Conservation (phyloP, 768 basidiomycete genomes). For the Hortiboletus campestris region DNA sequence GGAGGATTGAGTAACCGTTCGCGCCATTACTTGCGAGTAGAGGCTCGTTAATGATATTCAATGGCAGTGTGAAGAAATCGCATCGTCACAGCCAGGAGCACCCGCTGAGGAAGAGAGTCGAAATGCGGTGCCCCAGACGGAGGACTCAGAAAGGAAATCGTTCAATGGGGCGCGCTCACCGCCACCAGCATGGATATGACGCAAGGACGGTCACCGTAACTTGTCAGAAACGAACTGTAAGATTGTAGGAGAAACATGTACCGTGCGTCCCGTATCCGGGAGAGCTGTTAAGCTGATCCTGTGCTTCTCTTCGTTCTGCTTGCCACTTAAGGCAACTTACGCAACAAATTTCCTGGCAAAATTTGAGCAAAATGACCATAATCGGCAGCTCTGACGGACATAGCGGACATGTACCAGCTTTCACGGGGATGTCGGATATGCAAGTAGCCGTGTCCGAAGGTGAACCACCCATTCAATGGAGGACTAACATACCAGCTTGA, state of each 20-base stretch:
- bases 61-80: slow-evolving; percentile 34
- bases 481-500: slow-evolving; percentile 3
- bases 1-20: slow-evolving; percentile 33
- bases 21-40: slow-evolving; percentile 21
- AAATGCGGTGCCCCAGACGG: slow-evolving; percentile 30
- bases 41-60: slow-evolving; percentile 15
- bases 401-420: not conserved
- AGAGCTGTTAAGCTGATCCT: slow-evolving; percentile 18
- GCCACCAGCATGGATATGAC: slow-evolving; percentile 32
- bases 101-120: slow-evolving; percentile 25
- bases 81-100: slow-evolving; percentile 32
- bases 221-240: slow-evolving; percentile 9
- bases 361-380: not conserved
- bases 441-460: slow-evolving; percentile 23
- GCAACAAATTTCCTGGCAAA: not conserved
- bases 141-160: slow-evolving; percentile 28
- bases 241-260: slow-evolving; percentile 4
- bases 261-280: slow-evolving; percentile 24
- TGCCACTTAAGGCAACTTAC: slow-evolving; percentile 5
- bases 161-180: slow-evolving; percentile 26
- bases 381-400: not conserved
- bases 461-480: slow-evolving; percentile 2
- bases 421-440: slow-evolving; percentile 11
- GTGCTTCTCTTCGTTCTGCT: slow-evolving; percentile 13
- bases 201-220: slow-evolving; percentile 14